Evolutionary conservation across 306 rosid genomes (phyloP).

Genomic region (Phaseolus lunatus): DNA sequence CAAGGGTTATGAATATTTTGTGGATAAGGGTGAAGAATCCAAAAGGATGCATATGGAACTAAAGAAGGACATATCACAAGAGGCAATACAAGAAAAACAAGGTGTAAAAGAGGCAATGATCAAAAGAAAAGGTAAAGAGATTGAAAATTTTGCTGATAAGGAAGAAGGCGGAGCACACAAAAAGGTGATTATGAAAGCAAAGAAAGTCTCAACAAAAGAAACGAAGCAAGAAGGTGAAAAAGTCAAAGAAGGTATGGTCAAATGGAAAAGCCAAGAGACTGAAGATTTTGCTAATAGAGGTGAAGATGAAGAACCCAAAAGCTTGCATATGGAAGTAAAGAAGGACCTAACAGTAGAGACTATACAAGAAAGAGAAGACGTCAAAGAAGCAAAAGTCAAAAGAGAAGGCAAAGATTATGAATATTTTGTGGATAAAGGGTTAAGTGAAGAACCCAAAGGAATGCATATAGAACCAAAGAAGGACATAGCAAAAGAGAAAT

Average conservation of each 20-base stretch:
- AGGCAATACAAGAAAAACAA: too few relatives aligned
- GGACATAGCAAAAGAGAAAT: background rate
- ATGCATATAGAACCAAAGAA: background rate
- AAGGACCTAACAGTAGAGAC: conserved; percentile 5
- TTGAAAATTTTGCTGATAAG: background rate
- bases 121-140: background rate
- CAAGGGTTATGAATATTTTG: background rate
- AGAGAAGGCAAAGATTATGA: conserved; percentile 14
- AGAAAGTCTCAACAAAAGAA: background rate
- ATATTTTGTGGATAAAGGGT: background rate
- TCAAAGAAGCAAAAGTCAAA: conserved; percentile 8
- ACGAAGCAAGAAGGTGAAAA: background rate
- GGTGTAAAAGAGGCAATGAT: background rate
- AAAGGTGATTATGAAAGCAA: background rate
- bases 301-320: background rate
- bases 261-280: background rate
- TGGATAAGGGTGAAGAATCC: background rate
- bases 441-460: conserved; percentile 5
- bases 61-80: background rate
- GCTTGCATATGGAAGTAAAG: background rate
- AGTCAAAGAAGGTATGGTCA: background rate
- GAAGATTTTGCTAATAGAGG: background rate
- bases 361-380: background rate
- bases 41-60: background rate
- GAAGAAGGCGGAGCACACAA: background rate